These are phyloP conservation scores for Tubosaeta brunneosetosa DNA, from an alignment of 768 basidiomycete species.

Conservation along the genomic window DNA sequence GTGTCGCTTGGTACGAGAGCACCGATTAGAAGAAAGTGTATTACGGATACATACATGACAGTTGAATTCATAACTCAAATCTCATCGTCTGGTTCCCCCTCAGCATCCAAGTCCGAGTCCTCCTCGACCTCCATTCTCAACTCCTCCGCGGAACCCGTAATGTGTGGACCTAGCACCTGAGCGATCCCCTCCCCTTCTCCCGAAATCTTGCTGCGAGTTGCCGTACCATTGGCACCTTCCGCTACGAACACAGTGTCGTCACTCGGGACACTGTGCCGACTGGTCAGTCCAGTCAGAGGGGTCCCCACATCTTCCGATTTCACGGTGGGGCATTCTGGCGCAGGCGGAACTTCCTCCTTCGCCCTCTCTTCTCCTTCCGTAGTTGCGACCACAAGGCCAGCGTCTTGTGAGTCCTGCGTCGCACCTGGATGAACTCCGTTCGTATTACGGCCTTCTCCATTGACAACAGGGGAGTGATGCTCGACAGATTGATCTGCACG, in stretches of 20 bases:
- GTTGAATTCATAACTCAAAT: constrained; percentile 36
- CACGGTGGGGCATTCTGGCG: constrained; percentile 27
- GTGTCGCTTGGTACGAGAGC: constrained; percentile 6
- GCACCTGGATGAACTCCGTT: constrained; percentile 15
- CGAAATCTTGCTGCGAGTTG: constrained; percentile 27
- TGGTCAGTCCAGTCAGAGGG: constrained; percentile 44
- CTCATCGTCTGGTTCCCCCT: constrained; percentile 44
- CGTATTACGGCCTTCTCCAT: constrained; percentile 12
- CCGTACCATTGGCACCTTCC: constrained; percentile 27
- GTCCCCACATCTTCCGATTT: constrained; percentile 55
- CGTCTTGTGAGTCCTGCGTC: background rate
- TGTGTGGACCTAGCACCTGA: constrained; percentile 6
- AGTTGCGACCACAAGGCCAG: background rate
- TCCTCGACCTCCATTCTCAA: constrained; percentile 17
- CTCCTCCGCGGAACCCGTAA: constrained; percentile 2
- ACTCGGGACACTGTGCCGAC: constrained; percentile 52
- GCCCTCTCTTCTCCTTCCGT: background rate
- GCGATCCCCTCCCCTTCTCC: constrained; percentile 15
- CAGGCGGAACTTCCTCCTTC: background rate
- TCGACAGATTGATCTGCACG: constrained; percentile 4
- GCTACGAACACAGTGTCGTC: constrained; percentile 50
- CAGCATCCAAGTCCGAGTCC: constrained; percentile 37
- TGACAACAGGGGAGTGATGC: constrained; percentile 1
- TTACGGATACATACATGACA: constrained; percentile 23
- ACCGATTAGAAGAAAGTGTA: constrained; percentile 20